A percentile compares a stretch with the other conserved stretches of the same genome.
Conservation (phyloP, 1,284 basidiomycete species). For the Heterobasidion annosum region DNA sequence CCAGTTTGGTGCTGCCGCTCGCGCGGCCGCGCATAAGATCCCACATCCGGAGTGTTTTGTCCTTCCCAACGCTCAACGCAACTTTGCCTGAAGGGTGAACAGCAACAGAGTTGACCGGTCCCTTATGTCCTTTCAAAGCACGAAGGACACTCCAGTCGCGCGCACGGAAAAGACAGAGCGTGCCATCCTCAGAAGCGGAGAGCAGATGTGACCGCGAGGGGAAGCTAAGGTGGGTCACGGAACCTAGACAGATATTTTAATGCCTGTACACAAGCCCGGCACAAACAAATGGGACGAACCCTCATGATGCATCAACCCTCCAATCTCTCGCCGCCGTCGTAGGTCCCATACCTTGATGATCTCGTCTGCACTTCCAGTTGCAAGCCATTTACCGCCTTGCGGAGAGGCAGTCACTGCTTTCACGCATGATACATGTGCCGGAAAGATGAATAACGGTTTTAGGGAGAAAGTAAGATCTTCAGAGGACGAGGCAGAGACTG, state of each 20-base stretch:
- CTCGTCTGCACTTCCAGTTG: slow-evolving; percentile 91
- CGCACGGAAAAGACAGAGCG: slow-evolving; percentile 83
- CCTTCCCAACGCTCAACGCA: slow-evolving; percentile 86
- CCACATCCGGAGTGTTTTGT: slow-evolving; percentile 93
- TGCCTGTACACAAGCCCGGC: neutral
- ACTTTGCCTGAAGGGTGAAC: slow-evolving; percentile 91
- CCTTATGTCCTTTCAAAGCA: slow-evolving; percentile 87
- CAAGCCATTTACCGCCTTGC: slow-evolving; percentile 88
- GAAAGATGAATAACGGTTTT: slow-evolving; percentile 90
- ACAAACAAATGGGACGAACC: slow-evolving; percentile 39
- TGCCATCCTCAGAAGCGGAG: slow-evolving; percentile 86
- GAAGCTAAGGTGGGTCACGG: slow-evolving; percentile 85
- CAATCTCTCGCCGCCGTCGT: slow-evolving; percentile 83
- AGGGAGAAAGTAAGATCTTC: slow-evolving; percentile 35
- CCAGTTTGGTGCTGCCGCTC: slow-evolving; percentile 80
- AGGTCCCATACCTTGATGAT: slow-evolving; percentile 98
- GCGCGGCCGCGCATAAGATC: slow-evolving; percentile 94
- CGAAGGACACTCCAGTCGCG: slow-evolving; percentile 91
- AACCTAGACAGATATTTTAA: slow-evolving; percentile 43
- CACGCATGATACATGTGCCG: slow-evolving; percentile 90
- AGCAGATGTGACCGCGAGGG: slow-evolving; percentile 85
- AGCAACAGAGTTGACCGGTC: slow-evolving; percentile 82
- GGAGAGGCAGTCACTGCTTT: slow-evolving; percentile 85
- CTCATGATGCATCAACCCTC: slow-evolving; percentile 87
- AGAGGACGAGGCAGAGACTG: slow-evolving; percentile 27